Conservation (phyloP, 495 filamentous ascomycete species). For the Podospora pseudoanserina region DNA sequence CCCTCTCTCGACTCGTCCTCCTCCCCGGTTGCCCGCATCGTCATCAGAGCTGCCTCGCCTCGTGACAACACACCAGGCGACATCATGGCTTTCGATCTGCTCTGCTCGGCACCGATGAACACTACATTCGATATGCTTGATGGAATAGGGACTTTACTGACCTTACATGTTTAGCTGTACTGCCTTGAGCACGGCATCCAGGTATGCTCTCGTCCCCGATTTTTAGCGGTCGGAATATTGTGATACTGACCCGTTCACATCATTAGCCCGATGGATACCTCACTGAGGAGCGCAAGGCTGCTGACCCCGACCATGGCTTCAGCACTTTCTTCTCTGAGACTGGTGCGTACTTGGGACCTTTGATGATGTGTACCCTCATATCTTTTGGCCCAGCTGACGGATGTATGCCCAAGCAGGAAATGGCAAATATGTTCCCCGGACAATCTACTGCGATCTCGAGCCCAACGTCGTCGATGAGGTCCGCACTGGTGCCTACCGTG, state of each 20-base stretch:
- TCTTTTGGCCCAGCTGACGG: conserved; percentile 3
- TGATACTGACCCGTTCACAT: conserved; percentile 39
- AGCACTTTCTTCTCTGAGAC: conserved; percentile 99
- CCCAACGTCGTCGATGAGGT: conserved; percentile 99
- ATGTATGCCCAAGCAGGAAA: conserved; percentile 58
- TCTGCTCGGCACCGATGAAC: not conserved
- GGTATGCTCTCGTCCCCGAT: conserved; percentile 55
- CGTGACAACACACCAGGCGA: not conserved
- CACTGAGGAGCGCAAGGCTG: conserved; percentile 93
- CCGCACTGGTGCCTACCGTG: conserved; percentile 92
- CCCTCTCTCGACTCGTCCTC: conserved; percentile 2
- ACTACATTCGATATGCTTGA: not conserved
- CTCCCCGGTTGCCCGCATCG: conserved; percentile 5
- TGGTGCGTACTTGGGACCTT: conserved; percentile 57
- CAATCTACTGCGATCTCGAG: conserved; percentile 99
- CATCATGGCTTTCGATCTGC: not conserved
- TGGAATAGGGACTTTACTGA: conserved; percentile 20
- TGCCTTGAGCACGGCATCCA: conserved; percentile 99
- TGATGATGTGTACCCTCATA: not conserved
- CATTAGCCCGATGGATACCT: conserved; percentile 87
- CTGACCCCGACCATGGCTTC: conserved; percentile 93
- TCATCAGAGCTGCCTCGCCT: not conserved
- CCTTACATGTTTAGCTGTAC: conserved; percentile 68
- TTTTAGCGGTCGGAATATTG: not conserved
- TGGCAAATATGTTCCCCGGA: conserved; percentile 97